A percentile compares a stretch with the other conserved stretches of the same genome.
phyloP scores from a whole-genome alignment of 495 filamentous ascomycete species.

The Neurospora sp. region DNA sequence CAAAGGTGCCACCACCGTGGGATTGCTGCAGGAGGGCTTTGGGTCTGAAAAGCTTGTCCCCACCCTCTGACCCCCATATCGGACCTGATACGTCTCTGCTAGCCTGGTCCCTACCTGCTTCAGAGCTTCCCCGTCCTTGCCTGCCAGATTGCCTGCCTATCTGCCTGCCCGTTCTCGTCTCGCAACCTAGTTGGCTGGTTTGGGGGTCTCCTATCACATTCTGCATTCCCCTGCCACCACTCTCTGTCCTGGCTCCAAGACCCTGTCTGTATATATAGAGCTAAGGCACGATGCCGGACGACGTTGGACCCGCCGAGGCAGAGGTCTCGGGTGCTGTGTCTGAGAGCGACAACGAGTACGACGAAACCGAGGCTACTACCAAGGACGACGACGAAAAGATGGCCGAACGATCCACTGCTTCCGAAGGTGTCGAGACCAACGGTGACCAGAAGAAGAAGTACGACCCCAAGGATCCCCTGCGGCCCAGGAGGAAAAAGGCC shows the following conservation, averaged over 20 bases:
- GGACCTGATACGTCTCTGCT: slow-evolving; percentile 3
- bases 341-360: slow-evolving; percentile 46
- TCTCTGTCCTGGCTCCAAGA: slow-evolving; percentile 8
- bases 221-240: slow-evolving; percentile 25
- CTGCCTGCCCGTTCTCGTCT: slow-evolving; percentile 7
- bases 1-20: slow-evolving; percentile 21
- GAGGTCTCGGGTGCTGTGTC: slow-evolving; percentile 46
- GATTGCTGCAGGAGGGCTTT: slow-evolving; percentile 18
- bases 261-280: slow-evolving; percentile 34
- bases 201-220: slow-evolving; percentile 11
- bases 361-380: slow-evolving; percentile 29
- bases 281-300: slow-evolving; percentile 37
- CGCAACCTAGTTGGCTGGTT: slow-evolving; percentile 19
- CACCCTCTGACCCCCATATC: slow-evolving; percentile 12
- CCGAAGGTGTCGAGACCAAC: slow-evolving; percentile 32
- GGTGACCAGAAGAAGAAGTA: slow-evolving; percentile 49
- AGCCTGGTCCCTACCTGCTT: not conserved
- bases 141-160: not conserved
- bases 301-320: slow-evolving; percentile 32
- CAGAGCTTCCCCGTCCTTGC: not conserved
- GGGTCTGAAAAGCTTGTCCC: slow-evolving; percentile 4
- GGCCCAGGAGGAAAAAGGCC: slow-evolving; percentile 91
- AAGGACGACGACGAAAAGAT: slow-evolving; percentile 52
- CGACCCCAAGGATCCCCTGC: slow-evolving; percentile 72
- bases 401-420: slow-evolving; percentile 39